A percentile compares a stretch with the other conserved stretches of the same genome.
Conservation (phyloP, 2,329 filamentous ascomycete species). For the Alternaria metachromatica region DNA sequence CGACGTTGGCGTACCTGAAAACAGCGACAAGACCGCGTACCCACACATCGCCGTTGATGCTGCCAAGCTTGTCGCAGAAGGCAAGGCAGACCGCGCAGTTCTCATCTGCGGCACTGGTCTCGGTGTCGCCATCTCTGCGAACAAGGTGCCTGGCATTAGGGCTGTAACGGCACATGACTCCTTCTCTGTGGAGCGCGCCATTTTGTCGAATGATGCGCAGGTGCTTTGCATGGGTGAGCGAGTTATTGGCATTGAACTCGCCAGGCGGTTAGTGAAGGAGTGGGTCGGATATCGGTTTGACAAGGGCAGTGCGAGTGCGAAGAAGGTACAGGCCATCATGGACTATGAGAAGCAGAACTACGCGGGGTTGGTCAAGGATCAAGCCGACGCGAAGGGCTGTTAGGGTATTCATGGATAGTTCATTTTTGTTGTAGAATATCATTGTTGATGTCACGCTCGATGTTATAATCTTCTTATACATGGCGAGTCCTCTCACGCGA, state of each 20-base stretch:
- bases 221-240: conserved; percentile 86
- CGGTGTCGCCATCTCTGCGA: conserved; percentile 86
- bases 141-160: conserved; percentile 83
- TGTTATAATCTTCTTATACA: background rate
- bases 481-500: fast-evolving
- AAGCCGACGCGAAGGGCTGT: conserved; percentile 4
- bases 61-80: conserved; percentile 67
- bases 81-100: conserved; percentile 76
- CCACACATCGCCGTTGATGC: conserved; percentile 79
- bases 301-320: conserved; percentile 65
- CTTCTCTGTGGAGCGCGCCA: conserved; percentile 80
- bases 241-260: conserved; percentile 81
- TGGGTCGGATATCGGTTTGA: conserved; percentile 89
- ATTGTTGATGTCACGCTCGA: background rate
- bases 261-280: conserved; percentile 76
- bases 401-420: background rate
- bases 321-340: conserved; percentile 60
- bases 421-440: background rate
- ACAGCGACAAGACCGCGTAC: conserved; percentile 79
- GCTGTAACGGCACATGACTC: conserved; percentile 91
- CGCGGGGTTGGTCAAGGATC: conserved; percentile 25
- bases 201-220: conserved; percentile 86
- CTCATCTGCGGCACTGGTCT: conserved; percentile 87
- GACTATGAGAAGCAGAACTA: conserved; percentile 54
- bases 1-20: conserved; percentile 74